Percentiles rank a stretch among this genome's conserved stretches.
These are phyloP conservation scores for Cucurbitaria berberidis DNA, from an alignment of 2,329 filamentous ascomycete species.

Conservation along the genomic window DNA sequence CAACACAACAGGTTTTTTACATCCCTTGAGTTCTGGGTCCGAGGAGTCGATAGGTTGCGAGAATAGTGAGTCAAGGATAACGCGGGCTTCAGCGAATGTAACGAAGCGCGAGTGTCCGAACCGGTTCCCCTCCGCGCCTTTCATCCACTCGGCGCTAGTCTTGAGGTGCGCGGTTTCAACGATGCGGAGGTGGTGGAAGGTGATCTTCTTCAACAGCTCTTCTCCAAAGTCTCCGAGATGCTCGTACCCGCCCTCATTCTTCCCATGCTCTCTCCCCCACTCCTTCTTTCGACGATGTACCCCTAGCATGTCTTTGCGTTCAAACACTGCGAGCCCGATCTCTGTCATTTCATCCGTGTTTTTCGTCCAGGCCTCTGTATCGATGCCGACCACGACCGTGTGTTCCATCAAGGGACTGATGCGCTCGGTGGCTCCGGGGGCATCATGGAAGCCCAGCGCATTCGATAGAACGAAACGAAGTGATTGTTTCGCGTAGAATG, in stretches of 20 bases:
- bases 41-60: slow-evolving; percentile 8
- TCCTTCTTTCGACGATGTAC: not conserved
- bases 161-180: slow-evolving; percentile 22
- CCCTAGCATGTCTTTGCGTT: slow-evolving; percentile 2
- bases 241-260: not conserved
- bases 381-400: slow-evolving; percentile 17
- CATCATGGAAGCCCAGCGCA: not conserved
- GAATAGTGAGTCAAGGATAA: slow-evolving; percentile 15
- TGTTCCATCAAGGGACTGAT: slow-evolving; percentile 9
- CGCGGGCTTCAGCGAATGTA: slow-evolving; percentile 5
- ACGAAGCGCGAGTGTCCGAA: slow-evolving; percentile 24
- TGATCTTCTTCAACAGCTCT: slow-evolving; percentile 16
- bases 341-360: slow-evolving; percentile 26
- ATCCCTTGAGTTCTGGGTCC: slow-evolving; percentile 11
- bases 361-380: slow-evolving; percentile 24
- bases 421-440: not conserved
- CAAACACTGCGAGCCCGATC: slow-evolving; percentile 19
- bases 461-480: not conserved
- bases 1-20: slow-evolving; percentile 15
- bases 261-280: not conserved
- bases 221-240: slow-evolving; percentile 12
- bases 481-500: not conserved
- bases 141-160: slow-evolving; percentile 7
- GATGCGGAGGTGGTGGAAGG: slow-evolving; percentile 27
- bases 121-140: slow-evolving; percentile 18